These are phyloP conservation scores for Metarhizium guizhouense DNA, from an alignment of 2,329 filamentous ascomycete species.

Conservation along the genomic window DNA sequence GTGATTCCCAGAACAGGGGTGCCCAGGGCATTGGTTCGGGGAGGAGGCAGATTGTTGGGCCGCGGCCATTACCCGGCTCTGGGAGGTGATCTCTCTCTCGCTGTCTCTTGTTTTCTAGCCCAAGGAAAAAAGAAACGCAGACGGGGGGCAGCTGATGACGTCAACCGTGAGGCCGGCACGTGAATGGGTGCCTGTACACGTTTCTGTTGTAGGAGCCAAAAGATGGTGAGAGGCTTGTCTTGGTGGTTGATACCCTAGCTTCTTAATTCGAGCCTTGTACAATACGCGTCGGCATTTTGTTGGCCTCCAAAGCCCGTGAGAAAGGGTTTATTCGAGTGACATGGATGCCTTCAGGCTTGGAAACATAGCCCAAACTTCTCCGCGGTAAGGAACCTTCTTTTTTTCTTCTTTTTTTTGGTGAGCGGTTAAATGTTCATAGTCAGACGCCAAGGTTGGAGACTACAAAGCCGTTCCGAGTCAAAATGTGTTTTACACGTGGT, in stretches of 20 bases:
- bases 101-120: neutral
- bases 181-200: neutral
- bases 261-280: too few species aligned
- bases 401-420: too few species aligned
- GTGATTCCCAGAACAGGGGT: slow-evolving; percentile 64
- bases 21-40: slow-evolving; percentile 58
- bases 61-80: slow-evolving; percentile 51
- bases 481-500: too few species aligned
- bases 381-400: neutral
- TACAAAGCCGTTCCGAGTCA: too few species aligned
- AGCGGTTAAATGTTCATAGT: neutral
- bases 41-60: slow-evolving; percentile 70
- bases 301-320: too few species aligned
- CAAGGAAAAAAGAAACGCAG: too few species aligned
- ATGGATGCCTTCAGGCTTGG: too few species aligned
- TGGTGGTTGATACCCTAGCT: neutral
- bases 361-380: neutral
- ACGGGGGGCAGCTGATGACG: too few species aligned
- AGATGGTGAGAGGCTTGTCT: neutral
- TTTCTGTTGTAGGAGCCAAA: neutral
- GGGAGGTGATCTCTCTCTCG: slow-evolving; percentile 13
- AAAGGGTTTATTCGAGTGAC: too few species aligned
- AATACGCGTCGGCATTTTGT: too few species aligned
- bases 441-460: too few species aligned
- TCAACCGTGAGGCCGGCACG: too few species aligned